phyloP scores from a whole-genome alignment of 192 early-diverging fungal genomes.

The Coemansia sp. region DNA sequence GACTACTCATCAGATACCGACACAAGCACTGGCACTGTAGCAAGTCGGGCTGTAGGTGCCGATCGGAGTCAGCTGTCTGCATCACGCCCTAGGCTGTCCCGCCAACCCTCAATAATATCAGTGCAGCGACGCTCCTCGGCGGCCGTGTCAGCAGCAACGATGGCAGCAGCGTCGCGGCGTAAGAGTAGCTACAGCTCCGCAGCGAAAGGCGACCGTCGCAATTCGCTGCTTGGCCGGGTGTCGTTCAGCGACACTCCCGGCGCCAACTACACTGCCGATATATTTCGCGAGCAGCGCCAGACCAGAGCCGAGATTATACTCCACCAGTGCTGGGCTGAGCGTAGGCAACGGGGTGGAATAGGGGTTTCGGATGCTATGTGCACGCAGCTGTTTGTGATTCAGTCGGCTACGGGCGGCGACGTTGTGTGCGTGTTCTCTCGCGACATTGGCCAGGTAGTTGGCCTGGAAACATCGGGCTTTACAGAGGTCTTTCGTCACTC shows the following conservation, averaged over 20 bases:
- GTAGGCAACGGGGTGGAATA: slow-evolving; percentile 7
- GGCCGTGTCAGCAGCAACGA: slow-evolving; percentile 22
- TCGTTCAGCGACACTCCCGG: slow-evolving; percentile 52
- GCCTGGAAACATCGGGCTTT: slow-evolving; percentile 19
- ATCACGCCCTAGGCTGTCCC: slow-evolving; percentile 24
- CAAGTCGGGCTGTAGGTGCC: neutral
- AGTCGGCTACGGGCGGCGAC: slow-evolving; percentile 22
- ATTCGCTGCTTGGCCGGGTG: slow-evolving; percentile 41
- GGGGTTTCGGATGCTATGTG: neutral
- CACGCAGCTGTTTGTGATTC: slow-evolving; percentile 30
- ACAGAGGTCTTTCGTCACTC: slow-evolving; percentile 31
- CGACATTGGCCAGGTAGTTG: slow-evolving; percentile 12
- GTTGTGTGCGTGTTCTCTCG: slow-evolving; percentile 32
- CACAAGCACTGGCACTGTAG: neutral
- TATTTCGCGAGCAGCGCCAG: slow-evolving; percentile 46
- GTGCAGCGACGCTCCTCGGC: slow-evolving; percentile 47
- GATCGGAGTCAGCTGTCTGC: slow-evolving; percentile 21
- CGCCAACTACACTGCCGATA: slow-evolving; percentile 33
- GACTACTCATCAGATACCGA: neutral
- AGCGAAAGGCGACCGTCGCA: slow-evolving; percentile 37
- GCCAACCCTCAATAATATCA: slow-evolving; percentile 43
- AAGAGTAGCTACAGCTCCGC: slow-evolving; percentile 36
- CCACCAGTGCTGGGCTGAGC: slow-evolving; percentile 36
- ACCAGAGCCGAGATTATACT: slow-evolving; percentile 41
- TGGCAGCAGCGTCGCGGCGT: slow-evolving; percentile 25